Conservation (phyloP, 495 filamentous ascomycete species). For the Sporormia fimetaria region DNA sequence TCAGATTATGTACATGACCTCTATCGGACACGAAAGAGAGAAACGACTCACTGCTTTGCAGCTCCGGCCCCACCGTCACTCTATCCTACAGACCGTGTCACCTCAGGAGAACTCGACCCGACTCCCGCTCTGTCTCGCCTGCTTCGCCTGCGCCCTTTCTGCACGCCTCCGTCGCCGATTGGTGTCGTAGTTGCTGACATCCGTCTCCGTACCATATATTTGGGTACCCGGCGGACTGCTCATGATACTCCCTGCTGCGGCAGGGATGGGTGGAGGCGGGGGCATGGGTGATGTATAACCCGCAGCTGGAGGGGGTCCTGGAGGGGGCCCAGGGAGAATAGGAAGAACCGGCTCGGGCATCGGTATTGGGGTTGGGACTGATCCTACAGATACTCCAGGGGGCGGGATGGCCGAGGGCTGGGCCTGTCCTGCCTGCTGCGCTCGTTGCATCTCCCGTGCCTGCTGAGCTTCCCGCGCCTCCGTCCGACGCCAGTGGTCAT, state of each 20-base stretch:
- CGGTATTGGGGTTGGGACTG: slow-evolving; percentile 12
- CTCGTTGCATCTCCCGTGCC: slow-evolving; percentile 8
- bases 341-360: slow-evolving; percentile 17
- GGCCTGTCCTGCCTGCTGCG: slow-evolving; percentile 8
- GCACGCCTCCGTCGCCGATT: slow-evolving; percentile 33
- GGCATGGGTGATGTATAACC: slow-evolving; percentile 21
- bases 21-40: too few relatives aligned
- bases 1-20: too few relatives aligned
- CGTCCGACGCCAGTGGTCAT: slow-evolving; percentile 25
- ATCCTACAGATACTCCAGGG: too few relatives aligned
- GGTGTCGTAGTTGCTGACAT: slow-evolving; percentile 32
- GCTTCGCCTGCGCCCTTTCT: slow-evolving; percentile 31
- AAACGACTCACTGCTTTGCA: background rate
- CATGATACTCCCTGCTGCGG: slow-evolving; percentile 16
- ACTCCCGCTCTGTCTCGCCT: slow-evolving; percentile 20
- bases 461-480: slow-evolving; percentile 23
- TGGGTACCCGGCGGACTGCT: slow-evolving; percentile 19
- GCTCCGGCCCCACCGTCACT: background rate
- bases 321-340: slow-evolving; percentile 13
- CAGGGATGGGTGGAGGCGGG: slow-evolving; percentile 27
- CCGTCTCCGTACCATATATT: slow-evolving; percentile 31
- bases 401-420: too few relatives aligned
- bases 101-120: slow-evolving; percentile 31
- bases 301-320: slow-evolving; percentile 6
- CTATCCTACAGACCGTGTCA: background rate